Base-by-base conservation (phyloP, 139 green algal genomes). In the Mychonastes homosphaera region DNA sequence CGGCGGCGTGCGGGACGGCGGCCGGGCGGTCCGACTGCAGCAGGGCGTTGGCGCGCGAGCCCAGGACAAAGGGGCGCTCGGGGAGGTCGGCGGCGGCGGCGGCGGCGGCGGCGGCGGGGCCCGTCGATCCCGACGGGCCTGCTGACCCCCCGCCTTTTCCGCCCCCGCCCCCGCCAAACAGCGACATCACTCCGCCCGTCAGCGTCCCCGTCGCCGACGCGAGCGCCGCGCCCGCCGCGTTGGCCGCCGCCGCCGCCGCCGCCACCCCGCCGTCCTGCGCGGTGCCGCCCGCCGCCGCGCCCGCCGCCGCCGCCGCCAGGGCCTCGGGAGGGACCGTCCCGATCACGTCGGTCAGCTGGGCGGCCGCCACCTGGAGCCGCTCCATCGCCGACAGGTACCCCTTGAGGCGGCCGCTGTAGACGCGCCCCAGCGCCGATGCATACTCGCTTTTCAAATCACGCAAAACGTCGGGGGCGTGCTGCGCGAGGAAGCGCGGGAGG, bases 1-100 rank as follows among this genome's bases (percentile, higher is more conserved):
- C 84, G 0, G 78, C 86, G 33, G 87, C 81, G 58, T 96, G 90
- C 23, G 85, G 84, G 12, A 97, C 83, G 46, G 97, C 70, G 21
- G 86, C 76, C n/a, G 82, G 71, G 59, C 73, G 56, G 41, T 94
- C 83, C 38, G 94, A 46, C 27, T 90, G 73, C 32, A 75, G 54
- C 56, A 94, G 72, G 26, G 93, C 67, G 7, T 48, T 62, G 4
- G 53, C 62, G 3, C 87, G 73, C 23, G 87, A 82, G 9, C 82
- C 77, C 48, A 95, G 69, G 48, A 74, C 68, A 58, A 90, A 94
- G 10, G 72, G 70, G 28, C 76, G 69, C 62, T 76, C 65, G 72
- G 79, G 75, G 16, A 18, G 6, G 6, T 36, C 6, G 6, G 10
- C 18, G 43, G 50, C 30, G 49, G 29, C 8, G 49, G 30, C 30